These are phyloP conservation scores for Solanum stenotomum DNA, from an alignment of 257 asterid genomes.

Conservation along the genomic window DNA sequence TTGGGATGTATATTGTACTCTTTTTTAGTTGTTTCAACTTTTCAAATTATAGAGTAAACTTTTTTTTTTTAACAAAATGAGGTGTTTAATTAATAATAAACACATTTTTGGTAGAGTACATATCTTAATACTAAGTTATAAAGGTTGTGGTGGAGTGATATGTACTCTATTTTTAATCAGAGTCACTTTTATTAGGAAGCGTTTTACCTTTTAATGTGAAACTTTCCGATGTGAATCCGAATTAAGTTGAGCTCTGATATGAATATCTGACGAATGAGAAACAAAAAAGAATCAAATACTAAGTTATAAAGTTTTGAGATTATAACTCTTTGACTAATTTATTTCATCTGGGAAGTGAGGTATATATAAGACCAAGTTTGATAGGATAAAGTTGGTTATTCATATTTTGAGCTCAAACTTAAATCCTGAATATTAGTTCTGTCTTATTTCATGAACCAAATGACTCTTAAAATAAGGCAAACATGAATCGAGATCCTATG, in stretches of 20 bases:
- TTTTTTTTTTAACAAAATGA: background rate
- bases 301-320: background rate
- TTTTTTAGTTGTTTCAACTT: constrained; percentile 1
- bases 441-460: background rate
- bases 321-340: background rate
- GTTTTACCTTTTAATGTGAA: no score
- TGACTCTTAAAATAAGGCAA: background rate
- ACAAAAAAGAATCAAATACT: no score
- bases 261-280: no score
- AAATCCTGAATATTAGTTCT: background rate
- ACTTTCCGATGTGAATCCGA: accelerated
- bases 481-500: background rate
- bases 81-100: background rate
- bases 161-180: no score
- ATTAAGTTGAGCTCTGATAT: no score
- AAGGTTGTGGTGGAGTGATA: no score
- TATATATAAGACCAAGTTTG: background rate
- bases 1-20: background rate
- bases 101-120: background rate
- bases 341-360: background rate
- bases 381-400: background rate
- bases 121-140: background rate
- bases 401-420: background rate
- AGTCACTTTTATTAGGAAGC: accelerated
- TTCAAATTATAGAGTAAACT: background rate